These are phyloP conservation scores for Colletotrichum caudatum DNA, from an alignment of 2,329 filamentous ascomycete species.

Conservation along the genomic window DNA sequence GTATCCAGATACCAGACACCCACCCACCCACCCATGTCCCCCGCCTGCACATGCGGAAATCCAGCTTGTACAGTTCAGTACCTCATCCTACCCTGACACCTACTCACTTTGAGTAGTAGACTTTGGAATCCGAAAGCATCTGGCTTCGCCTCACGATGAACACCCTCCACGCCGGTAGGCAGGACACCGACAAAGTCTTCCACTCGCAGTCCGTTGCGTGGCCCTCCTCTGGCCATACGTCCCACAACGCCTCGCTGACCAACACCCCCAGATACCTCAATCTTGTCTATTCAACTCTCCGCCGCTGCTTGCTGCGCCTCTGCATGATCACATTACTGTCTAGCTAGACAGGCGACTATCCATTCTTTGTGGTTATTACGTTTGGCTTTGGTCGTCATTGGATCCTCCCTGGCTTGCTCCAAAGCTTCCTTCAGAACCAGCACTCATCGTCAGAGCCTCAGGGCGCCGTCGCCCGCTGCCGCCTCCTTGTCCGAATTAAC, in stretches of 20 bases:
- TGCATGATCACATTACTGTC: not conserved
- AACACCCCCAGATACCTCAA: not conserved
- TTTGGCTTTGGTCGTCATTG: slow-evolving; percentile 1
- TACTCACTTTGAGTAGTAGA: not conserved
- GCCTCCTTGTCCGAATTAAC: not conserved
- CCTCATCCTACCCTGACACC: slow-evolving; percentile 18
- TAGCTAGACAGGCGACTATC: not conserved
- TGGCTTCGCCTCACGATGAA: slow-evolving; percentile 4
- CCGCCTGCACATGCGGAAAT: slow-evolving; percentile 17
- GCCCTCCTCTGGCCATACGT: slow-evolving; percentile 5
- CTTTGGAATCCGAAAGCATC: not conserved
- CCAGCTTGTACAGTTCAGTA: slow-evolving; percentile 18
- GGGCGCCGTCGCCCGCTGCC: not conserved
- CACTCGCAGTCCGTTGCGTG: slow-evolving; percentile 20
- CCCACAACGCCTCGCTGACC: slow-evolving; percentile 7
- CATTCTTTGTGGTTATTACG: not conserved
- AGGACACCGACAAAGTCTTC: not conserved
- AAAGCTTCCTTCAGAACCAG: not conserved
- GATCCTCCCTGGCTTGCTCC: slow-evolving; percentile 3
- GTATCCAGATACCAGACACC: not conserved
- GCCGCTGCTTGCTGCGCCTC: slow-evolving; percentile 9
- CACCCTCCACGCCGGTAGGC: not conserved
- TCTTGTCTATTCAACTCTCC: not conserved
- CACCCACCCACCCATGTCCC: slow-evolving; percentile 4
- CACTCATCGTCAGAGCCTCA: not conserved